Evolutionary conservation across 1,284 basidiomycete species (phyloP), one percentile per base, ranked within the genome.

Genomic region (Moesziomyces parantarcticus): DNA sequence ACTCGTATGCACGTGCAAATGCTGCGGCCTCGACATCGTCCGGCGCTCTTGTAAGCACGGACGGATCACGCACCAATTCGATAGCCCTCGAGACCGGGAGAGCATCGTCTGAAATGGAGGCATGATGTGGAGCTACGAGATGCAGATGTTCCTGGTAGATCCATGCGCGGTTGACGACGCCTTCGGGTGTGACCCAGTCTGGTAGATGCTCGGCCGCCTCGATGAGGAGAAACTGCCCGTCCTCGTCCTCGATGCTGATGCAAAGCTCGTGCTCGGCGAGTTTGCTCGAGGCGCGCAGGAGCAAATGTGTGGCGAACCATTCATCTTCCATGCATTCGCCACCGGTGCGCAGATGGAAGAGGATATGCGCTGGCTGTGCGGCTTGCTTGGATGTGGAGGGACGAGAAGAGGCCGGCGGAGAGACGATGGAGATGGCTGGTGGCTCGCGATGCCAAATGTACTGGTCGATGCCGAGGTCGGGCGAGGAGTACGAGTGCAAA

Each of bases 181-280:
- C 94, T 45, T 90, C 88, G 1, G 96, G 97, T 13, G 90, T 91
- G 45, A 98, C 89, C 97, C 96, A 99, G 1, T 88, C 86, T 5
- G 96, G 95, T 11, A 99, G 86, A 49, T 87, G 88, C 57, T 98
- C 92, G 11, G 97, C 97, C 3, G 93, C 96, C 85, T 99, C 96
- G 70, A 99, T 98, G 63, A 99, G 88, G 42, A 99, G 85, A 80
- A 99, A 97, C 79, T 99, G 93, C 29, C 97, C 97, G 84, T 99
- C 96, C 5, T 92, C 90, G 85, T 98, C 96, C 65, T 89, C 89
- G 1, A 91, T 88, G 44, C 55, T 54, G 47, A 76, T 54, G 50
- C 58, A 69, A 8, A 59, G 54, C 32, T 49, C 25, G 58, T 59
- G 58, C 23, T 53, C 40, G 4, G 48, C 54, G 23, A 65, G 65